Conservation (phyloP, 768 basidiomycete species). For the Auriscalpium orientale region DNA sequence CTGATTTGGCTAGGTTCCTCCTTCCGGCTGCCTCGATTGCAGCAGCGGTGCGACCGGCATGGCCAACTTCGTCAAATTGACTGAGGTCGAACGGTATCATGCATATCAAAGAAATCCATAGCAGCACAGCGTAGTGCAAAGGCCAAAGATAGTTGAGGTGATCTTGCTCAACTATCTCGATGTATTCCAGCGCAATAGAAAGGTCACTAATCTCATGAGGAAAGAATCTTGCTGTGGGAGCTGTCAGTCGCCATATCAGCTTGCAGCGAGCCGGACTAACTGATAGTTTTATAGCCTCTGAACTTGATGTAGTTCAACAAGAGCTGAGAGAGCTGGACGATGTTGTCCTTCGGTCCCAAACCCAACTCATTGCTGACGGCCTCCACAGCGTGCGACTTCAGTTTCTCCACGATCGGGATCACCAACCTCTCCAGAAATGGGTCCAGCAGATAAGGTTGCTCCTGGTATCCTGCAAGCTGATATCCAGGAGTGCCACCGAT, state of each 20-base stretch:
- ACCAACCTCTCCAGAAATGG: conserved; percentile 79
- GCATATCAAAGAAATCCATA: conserved; percentile 93
- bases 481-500: background rate
- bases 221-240: conserved; percentile 74
- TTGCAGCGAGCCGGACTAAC: conserved; percentile 39
- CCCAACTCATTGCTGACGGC: conserved; percentile 8
- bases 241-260: background rate
- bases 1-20: conserved; percentile 52
- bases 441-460: conserved; percentile 88
- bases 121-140: conserved; percentile 71
- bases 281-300: conserved; percentile 85
- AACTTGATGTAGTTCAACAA: conserved; percentile 82
- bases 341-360: conserved; percentile 16
- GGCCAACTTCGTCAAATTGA: conserved; percentile 65
- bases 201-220: conserved; percentile 87
- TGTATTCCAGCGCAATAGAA: conserved; percentile 61
- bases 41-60: conserved; percentile 45
- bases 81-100: conserved; percentile 89
- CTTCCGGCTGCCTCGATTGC: conserved; percentile 54
- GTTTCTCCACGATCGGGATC: conserved; percentile 56
- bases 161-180: conserved; percentile 38
- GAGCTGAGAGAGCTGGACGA: conserved; percentile 45
- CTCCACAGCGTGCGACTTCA: conserved; percentile 48
- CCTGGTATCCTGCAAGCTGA: conserved; percentile 86
- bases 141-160: conserved; percentile 51